Base-by-base conservation (phyloP, 2,329 filamentous ascomycete species). In the Verticillium zaregamsianum region DNA sequence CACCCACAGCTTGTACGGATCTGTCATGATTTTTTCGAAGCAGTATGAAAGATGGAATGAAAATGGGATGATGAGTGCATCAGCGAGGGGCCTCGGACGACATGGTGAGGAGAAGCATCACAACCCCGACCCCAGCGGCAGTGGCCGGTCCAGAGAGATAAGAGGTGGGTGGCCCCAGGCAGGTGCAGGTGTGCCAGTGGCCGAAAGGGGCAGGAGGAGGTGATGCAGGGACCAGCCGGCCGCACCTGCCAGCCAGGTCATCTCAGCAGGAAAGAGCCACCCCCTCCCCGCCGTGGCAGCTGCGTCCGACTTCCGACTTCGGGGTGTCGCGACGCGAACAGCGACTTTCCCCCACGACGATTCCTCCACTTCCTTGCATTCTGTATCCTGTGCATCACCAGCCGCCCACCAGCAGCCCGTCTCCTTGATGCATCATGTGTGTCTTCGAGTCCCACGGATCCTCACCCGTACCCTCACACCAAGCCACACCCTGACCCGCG, bases 1-100 rank as follows among this genome's bases (percentile, higher is more conserved):
- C 35, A 70, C 63, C 71, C 71, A 73, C 15, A 72, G 63, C 7
- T 63, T 63, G 57, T 57, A 63, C 54, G 57, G 15, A 54, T 63
- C 57, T 55, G 63, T 61, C 63, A 64, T 64, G 61, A 55, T 64
- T 57, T 59, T 49, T 63, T 57, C 54, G 56, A 31, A 55, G 58
- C 62, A n/a, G 37, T 7, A 17, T 40, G 37, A 17, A 5, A n/a
- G 6, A 40, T 17, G 14, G 5, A 4, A 17, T 17, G 37, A 15
- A 39, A 12, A 52, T 20, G 20, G 5, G n/a, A n/a, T 20, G 39
- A n/a, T 9, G 39, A 45, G 15, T 63, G 62, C 56, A 61, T 63
- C 61, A 28, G 49, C 40, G 55, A 28, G 61, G 20, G 31, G 23
- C 23, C 11, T 39, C 37, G 49, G 32, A 20, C 28, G 12, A 35